These are phyloP conservation scores for Lipomyces oligophaga DNA, from an alignment of 805 yeast genomes.

Conservation along the genomic window DNA sequence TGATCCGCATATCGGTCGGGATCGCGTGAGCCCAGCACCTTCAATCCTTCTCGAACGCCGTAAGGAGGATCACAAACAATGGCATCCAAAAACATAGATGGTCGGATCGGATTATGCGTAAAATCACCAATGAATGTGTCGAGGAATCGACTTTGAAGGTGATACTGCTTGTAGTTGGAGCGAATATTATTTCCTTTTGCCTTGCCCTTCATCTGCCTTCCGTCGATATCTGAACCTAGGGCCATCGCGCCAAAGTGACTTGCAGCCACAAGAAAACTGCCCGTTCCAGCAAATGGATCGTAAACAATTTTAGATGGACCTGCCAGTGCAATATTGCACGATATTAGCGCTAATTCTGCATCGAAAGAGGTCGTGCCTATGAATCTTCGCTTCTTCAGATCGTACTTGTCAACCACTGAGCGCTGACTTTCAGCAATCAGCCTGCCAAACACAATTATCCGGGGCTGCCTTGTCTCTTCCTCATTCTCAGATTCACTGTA, in stretches of 20 bases:
- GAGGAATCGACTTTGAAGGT: slow-evolving; percentile 52
- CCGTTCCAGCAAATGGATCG: slow-evolving; percentile 97
- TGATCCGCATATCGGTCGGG: slow-evolving; percentile 61
- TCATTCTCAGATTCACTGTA: slow-evolving; percentile 43
- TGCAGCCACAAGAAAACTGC: slow-evolving; percentile 86
- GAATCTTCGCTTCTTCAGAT: slow-evolving; percentile 74
- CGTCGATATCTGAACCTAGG: slow-evolving; percentile 85
- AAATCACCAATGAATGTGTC: slow-evolving; percentile 91
- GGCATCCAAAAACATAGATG: slow-evolving; percentile 60
- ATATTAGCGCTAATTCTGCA: slow-evolving; percentile 82
- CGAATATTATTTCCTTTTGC: slow-evolving; percentile 48
- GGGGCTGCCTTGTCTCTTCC: not conserved
- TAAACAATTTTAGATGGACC: slow-evolving; percentile 62
- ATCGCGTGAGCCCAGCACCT: slow-evolving; percentile 81
- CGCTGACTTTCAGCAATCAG: slow-evolving; percentile 62
- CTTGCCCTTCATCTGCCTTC: slow-evolving; percentile 71
- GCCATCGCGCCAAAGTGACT: slow-evolving; percentile 71
- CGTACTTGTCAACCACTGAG: slow-evolving; percentile 70
- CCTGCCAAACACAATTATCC: slow-evolving; percentile 68
- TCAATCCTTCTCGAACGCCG: slow-evolving; percentile 93
- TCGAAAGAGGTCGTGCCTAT: slow-evolving; percentile 97
- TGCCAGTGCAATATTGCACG: slow-evolving; percentile 82
- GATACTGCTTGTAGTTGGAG: slow-evolving; percentile 73
- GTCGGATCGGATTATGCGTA: slow-evolving; percentile 79
- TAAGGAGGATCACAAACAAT: slow-evolving; percentile 97